phyloP scores from a whole-genome alignment of 2,329 filamentous ascomycete genomes.

The Aurifilum marmelostoma region DNA sequence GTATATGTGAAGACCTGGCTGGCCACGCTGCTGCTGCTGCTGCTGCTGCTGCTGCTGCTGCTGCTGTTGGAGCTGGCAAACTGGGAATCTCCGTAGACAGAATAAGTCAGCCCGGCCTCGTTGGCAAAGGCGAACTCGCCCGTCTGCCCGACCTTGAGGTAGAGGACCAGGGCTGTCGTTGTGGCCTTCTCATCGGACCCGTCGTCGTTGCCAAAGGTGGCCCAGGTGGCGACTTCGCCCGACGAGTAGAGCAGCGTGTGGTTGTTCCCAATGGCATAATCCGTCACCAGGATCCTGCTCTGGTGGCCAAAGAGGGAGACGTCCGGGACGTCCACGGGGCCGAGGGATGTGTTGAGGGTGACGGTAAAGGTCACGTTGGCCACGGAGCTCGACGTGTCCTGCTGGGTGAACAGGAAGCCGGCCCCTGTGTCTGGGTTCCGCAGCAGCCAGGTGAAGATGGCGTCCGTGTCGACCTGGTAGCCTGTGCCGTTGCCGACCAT shows the following conservation, averaged over 20 bases:
- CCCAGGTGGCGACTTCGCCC: constrained; percentile 53
- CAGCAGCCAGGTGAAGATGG: constrained; percentile 55
- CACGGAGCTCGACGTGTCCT: constrained; percentile 48
- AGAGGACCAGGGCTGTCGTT: constrained; percentile 50
- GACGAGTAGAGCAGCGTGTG: constrained; percentile 54
- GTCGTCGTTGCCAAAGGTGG: constrained; percentile 44
- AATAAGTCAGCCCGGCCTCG: constrained; percentile 42
- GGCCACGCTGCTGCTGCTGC: constrained; percentile 12
- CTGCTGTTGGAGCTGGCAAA: constrained; percentile 37
- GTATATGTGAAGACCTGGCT: constrained; percentile 48
- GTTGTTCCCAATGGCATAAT: constrained; percentile 50
- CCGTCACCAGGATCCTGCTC: constrained; percentile 58
- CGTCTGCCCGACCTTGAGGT: constrained; percentile 51
- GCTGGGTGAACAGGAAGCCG: constrained; percentile 55
- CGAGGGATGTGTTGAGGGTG: constrained; percentile 51
- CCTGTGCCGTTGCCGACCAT: constrained; percentile 60
- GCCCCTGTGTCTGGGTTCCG: constrained; percentile 53
- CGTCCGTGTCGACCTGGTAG: constrained; percentile 39
- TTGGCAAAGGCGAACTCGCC: constrained; percentile 54
- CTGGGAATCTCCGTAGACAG: constrained; percentile 44
- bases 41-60: constrained; percentile 1
- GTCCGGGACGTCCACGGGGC: constrained; percentile 46
- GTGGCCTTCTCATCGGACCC: no score
- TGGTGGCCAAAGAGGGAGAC: constrained; percentile 56
- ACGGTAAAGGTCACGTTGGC: constrained; percentile 50